Conservation (phyloP, 805 yeast species). For the Saccharomycopsis vini region DNA sequence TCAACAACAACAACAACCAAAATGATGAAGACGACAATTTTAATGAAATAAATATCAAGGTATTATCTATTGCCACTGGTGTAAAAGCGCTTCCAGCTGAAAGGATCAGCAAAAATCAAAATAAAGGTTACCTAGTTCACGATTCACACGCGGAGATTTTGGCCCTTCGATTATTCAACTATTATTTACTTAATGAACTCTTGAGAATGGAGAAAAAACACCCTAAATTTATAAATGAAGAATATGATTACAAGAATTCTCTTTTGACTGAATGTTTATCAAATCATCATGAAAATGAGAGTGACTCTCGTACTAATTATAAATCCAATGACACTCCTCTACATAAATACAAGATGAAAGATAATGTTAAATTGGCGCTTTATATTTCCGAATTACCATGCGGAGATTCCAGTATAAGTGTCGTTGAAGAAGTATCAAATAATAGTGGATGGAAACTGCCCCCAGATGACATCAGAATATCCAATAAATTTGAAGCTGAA, state of each 20-base stretch:
- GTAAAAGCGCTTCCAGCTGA: constrained; percentile 66
- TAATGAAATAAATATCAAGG: constrained; percentile 13
- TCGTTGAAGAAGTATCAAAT: no score
- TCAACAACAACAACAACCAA: constrained; percentile 3
- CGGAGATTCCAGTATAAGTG: constrained; percentile 74
- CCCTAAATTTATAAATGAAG: neutral
- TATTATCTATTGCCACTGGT: constrained; percentile 54
- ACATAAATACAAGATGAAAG: constrained; percentile 27
- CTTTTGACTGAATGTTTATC: no score
- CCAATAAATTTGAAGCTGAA: no score
- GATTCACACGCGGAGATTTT: constrained; percentile 89
- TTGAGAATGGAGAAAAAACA: neutral
- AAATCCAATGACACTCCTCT: no score
- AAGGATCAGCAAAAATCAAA: constrained; percentile 27
- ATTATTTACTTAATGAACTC: constrained; percentile 44
- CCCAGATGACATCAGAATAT: neutral
- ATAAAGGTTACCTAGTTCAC: constrained; percentile 60
- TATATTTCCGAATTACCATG: constrained; percentile 77
- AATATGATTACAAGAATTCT: no score
- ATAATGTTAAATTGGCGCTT: constrained; percentile 40
- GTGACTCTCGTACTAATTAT: no score
- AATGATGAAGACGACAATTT: constrained; percentile 14
- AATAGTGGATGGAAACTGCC: neutral
- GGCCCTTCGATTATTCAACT: constrained; percentile 61
- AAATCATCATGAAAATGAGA: neutral